Conservation (phyloP, 495 filamentous ascomycete genomes). For the Podospora pseudopauciseta region DNA sequence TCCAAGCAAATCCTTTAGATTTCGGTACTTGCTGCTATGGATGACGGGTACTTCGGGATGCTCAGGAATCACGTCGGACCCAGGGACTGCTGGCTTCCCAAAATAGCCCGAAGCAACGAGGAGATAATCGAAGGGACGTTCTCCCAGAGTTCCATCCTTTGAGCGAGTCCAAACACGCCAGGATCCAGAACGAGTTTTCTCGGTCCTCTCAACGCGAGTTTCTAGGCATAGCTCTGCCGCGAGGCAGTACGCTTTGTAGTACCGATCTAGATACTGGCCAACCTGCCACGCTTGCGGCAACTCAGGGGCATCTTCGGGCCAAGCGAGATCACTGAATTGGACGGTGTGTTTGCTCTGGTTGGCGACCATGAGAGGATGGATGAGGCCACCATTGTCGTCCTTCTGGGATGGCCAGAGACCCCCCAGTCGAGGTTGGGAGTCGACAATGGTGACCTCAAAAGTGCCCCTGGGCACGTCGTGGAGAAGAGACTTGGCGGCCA, state of each 20-base stretch:
- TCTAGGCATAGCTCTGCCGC: slow-evolving; percentile 48
- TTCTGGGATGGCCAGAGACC: slow-evolving; percentile 66
- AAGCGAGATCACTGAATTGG: slow-evolving; percentile 73
- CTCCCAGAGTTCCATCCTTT: slow-evolving; percentile 26
- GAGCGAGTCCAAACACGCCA: slow-evolving; percentile 56
- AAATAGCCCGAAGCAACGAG: slow-evolving; percentile 78
- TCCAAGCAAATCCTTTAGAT: slow-evolving; percentile 37
- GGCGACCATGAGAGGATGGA: slow-evolving; percentile 68
- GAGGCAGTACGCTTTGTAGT: slow-evolving; percentile 55
- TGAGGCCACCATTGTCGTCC: slow-evolving; percentile 41
- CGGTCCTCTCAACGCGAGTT: slow-evolving; percentile 49
- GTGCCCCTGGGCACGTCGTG: slow-evolving; percentile 52
- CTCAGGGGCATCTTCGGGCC: slow-evolving; percentile 53
- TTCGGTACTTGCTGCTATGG: slow-evolving; percentile 59
- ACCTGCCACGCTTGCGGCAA: slow-evolving; percentile 75
- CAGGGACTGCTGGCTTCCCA: slow-evolving; percentile 55
- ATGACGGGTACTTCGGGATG: slow-evolving; percentile 42
- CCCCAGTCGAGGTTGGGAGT: slow-evolving; percentile 60
- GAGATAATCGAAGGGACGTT: slow-evolving; percentile 63
- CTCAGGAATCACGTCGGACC: slow-evolving; percentile 25
- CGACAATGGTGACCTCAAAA: slow-evolving; percentile 70
- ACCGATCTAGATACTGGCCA: slow-evolving; percentile 66
- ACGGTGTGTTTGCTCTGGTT: slow-evolving; percentile 79
- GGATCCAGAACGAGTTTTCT: slow-evolving; percentile 25
- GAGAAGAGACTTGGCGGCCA: slow-evolving; percentile 75